Evolutionary conservation across 192 early-diverging fungal genomes (phyloP), one percentile per base, ranked within the genome.

Genomic region (Coemansia sp.): DNA sequence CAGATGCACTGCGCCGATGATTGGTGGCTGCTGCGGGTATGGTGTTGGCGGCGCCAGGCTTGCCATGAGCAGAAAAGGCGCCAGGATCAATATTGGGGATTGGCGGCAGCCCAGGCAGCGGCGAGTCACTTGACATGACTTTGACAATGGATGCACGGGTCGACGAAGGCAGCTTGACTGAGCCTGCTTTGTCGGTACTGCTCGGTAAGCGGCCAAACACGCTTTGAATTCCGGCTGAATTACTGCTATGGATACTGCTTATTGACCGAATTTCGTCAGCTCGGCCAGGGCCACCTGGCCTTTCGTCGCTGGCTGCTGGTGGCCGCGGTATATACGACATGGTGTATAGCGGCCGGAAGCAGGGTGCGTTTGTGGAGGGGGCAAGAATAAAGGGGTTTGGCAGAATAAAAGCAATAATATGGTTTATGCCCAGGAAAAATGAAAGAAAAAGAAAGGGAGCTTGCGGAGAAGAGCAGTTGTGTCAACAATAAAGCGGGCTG

Each of bases 241-340:
- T 63, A 40, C 53, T 56, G 60, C 64, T 48, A 57, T 53, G 57
- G 38, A 30, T 45, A 38, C 60, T 61, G 39, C 45, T 34, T 10
- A 42, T 30, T 7, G 58, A 44, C 26, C 44, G 62, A 20, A 69
- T 40, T 54, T 76, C 72, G 30, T 76, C 72, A 32, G 66, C 66
- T 37, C 72, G 50, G 31, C 72, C 72, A 6, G 38, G 18, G 14
- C n/a, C 49, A 5, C 20, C n/a, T 53, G 12, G 15, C 11, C 18
- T 21, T 41, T 53, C 58, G 3, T 51, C 61, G 26, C 46, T 16
- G 8, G 47, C 16, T 12, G 43, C 23, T 3, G 56, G 52, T 36
- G 52, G 56, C 11, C 63, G 71, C 23, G 60, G 64, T 40, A 64
- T 68, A 34, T 67, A 67, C 11, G 71, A 63, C 65, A 64, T 74